Evolutionary conservation across 202 grass and related monocot genomes (phyloP).

Genomic region (Brachypodium distachyon): DNA sequence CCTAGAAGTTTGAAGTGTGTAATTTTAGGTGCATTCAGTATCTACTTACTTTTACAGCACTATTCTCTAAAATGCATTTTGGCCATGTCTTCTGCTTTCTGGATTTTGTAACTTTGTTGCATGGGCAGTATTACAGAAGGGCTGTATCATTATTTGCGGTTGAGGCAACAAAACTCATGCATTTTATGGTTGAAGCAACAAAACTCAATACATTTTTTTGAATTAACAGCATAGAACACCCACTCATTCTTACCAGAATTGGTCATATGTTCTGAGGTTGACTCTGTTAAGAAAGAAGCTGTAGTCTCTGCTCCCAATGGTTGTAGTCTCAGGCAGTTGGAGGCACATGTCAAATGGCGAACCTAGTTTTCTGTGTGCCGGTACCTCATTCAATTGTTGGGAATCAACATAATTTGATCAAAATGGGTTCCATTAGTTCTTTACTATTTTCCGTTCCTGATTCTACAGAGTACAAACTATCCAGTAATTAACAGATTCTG

Average conservation of each 20-base stretch:
- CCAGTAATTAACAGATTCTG: background rate
- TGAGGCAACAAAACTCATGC: background rate
- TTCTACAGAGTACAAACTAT: constrained; percentile 6
- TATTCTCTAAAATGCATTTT: background rate
- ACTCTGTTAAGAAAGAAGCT: background rate
- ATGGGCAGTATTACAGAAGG: too few relatives aligned
- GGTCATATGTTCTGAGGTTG: background rate
- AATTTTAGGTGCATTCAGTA: background rate
- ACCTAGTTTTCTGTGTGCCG: background rate
- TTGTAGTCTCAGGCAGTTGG: background rate
- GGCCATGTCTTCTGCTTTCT: background rate
- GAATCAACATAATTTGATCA: background rate
- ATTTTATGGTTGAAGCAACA: background rate
- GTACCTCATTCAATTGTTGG: constrained; percentile 8
- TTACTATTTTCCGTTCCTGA: background rate
- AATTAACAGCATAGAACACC: background rate
- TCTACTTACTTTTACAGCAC: background rate
- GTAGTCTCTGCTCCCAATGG: background rate
- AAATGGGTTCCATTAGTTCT: background rate
- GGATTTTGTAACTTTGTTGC: too few relatives aligned
- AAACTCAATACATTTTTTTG: background rate
- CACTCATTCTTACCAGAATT: background rate
- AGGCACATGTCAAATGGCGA: background rate
- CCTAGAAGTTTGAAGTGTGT: constrained; percentile 8
- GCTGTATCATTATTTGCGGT: too few relatives aligned